These are phyloP conservation scores for Penicillium crystallinum DNA, from an alignment of 495 filamentous ascomycete genomes.

Conservation along the genomic window DNA sequence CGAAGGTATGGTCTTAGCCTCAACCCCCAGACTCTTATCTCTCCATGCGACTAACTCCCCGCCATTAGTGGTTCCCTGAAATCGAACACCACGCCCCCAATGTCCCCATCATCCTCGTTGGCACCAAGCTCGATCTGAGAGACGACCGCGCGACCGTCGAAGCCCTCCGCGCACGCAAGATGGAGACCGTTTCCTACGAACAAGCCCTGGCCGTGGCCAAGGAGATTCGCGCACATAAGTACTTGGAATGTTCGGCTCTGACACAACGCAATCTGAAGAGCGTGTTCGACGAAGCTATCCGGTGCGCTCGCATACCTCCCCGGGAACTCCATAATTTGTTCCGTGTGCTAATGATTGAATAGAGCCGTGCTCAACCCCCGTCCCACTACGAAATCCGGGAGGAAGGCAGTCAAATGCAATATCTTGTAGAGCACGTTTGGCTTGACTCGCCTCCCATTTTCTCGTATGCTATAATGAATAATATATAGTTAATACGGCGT, in stretches of 20 bases:
- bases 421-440: conserved; percentile 56
- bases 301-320: conserved; percentile 46
- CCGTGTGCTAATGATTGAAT: conserved; percentile 1
- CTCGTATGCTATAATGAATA: conserved; percentile 36
- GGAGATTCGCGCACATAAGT: conserved; percentile 90
- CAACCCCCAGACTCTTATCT: neutral
- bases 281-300: conserved; percentile 96
- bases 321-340: neutral
- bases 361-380: conserved; percentile 83
- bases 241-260: conserved; percentile 95
- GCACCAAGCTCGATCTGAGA: conserved; percentile 93
- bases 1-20: conserved; percentile 60
- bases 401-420: conserved; percentile 58
- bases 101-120: conserved; percentile 94
- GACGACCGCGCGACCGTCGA: conserved; percentile 81
- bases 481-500: conserved; percentile 48
- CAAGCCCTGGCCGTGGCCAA: conserved; percentile 79
- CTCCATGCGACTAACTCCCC: conserved; percentile 1
- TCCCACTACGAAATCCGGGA: conserved; percentile 57
- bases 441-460: conserved; percentile 14
- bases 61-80: conserved; percentile 81
- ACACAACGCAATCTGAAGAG: conserved; percentile 95
- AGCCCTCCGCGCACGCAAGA: conserved; percentile 73
- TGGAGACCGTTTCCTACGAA: conserved; percentile 88
- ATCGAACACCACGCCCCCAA: conserved; percentile 94